Base-by-base conservation (phyloP, 2,329 filamentous ascomycete species). In the Cordyceps militaris region DNA sequence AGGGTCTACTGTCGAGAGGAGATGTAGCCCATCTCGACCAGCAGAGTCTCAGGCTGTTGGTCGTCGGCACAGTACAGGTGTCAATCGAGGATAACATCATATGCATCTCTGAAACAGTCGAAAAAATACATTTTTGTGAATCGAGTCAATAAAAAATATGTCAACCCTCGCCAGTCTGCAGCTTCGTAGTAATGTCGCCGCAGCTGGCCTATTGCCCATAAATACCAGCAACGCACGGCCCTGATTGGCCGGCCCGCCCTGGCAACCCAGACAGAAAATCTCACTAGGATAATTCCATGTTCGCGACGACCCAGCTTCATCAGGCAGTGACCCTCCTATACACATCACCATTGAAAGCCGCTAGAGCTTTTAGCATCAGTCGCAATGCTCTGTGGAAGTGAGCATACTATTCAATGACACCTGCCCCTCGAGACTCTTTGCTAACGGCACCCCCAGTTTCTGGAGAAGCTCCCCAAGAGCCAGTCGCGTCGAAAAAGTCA, bases 401-500 rank as follows among this genome's bases (percentile, higher is more conserved):
- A 67, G 19, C 13, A 19, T 13, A 13, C 5, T 26, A 3, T 16
- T n/a, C 4, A 47, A 3, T 23, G 2, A 10, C 10, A 24, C 9
- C 4, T 32, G n/a, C 8, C 40, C 0, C 8, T 7, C 7, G 34
- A 2, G 8, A 14, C 7, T 14, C 7, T 8, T 3, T 56, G 14
- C 49, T 19, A n/a, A 56, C 52, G 36, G 6, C 19, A 4, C 14
- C n/a, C 60, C 57, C 68, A 96, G 93, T 99, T 74, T 99, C 94
- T 62, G 94, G 94, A 76, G 93, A 97, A 82, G 87, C 91, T 76
- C 93, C 94, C 63, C 89, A 96, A 77, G 87, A 91, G 75, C 92
- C 94, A 57, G 93, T 97, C 65, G 89, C 91, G 69, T 99, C 94
- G 69, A 88, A 89, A 74, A 96, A 97, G 78, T 95, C 91, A 69